A percentile compares a stretch with the other conserved stretches of the same genome.
phyloP scores from a whole-genome alignment of 1,139 yeast species.

The Nakaseomyces uthaithaninus region DNA sequence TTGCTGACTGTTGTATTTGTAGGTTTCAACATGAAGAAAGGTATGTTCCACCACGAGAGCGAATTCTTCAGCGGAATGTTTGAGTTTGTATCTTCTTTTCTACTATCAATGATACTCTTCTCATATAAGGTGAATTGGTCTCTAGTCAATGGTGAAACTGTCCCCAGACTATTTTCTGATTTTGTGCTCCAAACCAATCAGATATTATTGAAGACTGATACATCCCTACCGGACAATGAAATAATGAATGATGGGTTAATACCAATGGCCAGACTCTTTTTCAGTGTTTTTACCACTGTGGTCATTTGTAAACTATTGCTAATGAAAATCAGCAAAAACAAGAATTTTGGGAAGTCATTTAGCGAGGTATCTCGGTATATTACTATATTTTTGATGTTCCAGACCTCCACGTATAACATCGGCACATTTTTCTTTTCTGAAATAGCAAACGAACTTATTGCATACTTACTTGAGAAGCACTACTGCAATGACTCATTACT shows the following conservation, averaged over 20 bases:
- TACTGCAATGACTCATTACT: constrained; percentile 13
- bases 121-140: constrained; percentile 55
- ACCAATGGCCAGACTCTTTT: constrained; percentile 31
- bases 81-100: constrained; percentile 32
- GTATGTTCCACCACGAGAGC: constrained; percentile 15
- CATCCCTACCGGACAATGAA: constrained; percentile 1
- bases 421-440: constrained; percentile 59
- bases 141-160: constrained; percentile 28
- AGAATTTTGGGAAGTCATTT: constrained; percentile 8
- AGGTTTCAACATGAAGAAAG: constrained; percentile 11
- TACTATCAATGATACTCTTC: constrained; percentile 37
- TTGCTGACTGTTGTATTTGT: constrained; percentile 36
- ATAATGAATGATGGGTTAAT: constrained; percentile 19
- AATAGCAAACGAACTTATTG: constrained; percentile 21
- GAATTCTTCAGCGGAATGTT: constrained; percentile 33
- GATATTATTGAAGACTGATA: not conserved
- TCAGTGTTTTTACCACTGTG: constrained; percentile 24
- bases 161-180: constrained; percentile 10
- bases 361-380: constrained; percentile 38
- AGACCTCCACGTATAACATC: constrained; percentile 58
- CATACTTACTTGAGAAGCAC: constrained; percentile 10
- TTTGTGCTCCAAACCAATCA: not conserved
- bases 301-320: constrained; percentile 29
- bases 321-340: constrained; percentile 9
- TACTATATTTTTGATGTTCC: constrained; percentile 57